phyloP scores from a whole-genome alignment of 371 early-diverging fungal species.

The Lichtheimia ramosa region DNA sequence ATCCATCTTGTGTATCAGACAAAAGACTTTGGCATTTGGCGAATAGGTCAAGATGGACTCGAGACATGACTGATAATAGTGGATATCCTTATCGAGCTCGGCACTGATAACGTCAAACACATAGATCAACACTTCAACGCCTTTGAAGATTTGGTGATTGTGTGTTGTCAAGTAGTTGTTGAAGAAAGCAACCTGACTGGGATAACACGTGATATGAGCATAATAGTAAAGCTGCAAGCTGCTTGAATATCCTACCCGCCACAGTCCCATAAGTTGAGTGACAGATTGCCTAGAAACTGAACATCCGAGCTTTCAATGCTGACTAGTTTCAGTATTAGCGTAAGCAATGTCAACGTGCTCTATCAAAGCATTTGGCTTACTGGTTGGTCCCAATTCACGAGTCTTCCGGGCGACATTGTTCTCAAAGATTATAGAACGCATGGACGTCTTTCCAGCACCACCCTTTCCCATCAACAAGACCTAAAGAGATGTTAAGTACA shows the following conservation, averaged over 20 bases:
- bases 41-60: slow-evolving; percentile 73
- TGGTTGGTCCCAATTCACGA: slow-evolving; percentile 12
- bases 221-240: background rate
- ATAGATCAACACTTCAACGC: slow-evolving; percentile 91
- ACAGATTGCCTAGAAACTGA: slow-evolving; percentile 84
- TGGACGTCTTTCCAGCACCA: slow-evolving; percentile 77
- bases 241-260: slow-evolving; percentile 54
- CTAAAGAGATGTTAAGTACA: background rate
- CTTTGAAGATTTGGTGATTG: slow-evolving; percentile 85
- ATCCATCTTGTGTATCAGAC: slow-evolving; percentile 93
- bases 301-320: slow-evolving; percentile 92
- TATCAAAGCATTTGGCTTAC: slow-evolving; percentile 3
- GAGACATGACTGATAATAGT: slow-evolving; percentile 79
- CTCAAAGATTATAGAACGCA: slow-evolving; percentile 93
- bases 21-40: slow-evolving; percentile 84
- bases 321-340: slow-evolving; percentile 43
- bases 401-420: slow-evolving; percentile 59
- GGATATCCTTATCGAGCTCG: slow-evolving; percentile 81
- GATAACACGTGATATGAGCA: background rate
- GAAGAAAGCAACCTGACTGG: slow-evolving; percentile 88
- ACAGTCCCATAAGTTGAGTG: slow-evolving; percentile 91
- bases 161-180: slow-evolving; percentile 85
- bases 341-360: background rate
- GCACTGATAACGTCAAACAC: slow-evolving; percentile 90
- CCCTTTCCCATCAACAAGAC: slow-evolving; percentile 20